phyloP scores from a whole-genome alignment of 371 early-diverging fungal genomes.

The Batrachochytrium dendrobatidis region DNA sequence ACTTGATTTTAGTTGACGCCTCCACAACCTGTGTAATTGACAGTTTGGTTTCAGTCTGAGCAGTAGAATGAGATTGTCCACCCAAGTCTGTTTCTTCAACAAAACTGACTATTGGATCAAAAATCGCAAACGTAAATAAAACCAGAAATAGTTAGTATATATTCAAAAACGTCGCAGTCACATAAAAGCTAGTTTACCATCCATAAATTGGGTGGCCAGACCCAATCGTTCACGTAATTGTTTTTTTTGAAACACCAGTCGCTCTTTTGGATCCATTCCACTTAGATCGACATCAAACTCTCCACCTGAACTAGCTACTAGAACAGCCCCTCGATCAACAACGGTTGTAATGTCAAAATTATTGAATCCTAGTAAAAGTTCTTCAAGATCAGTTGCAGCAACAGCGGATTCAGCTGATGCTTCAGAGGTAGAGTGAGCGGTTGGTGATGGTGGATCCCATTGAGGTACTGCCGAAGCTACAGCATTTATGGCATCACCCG shows the following conservation, averaged over 20 bases:
- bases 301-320: conserved; percentile 55
- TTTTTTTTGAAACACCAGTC: conserved; percentile 72
- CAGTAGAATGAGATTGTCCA: neutral
- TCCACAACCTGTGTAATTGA: neutral
- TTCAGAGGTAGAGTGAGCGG: neutral
- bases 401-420: neutral
- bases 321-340: conserved; percentile 66
- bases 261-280: conserved; percentile 76
- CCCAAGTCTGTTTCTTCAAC: neutral
- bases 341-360: conserved; percentile 79
- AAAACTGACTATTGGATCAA: neutral
- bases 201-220: conserved; percentile 80
- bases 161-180: too few relatives aligned
- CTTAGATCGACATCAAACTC: conserved; percentile 84
- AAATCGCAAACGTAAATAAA: neutral
- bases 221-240: conserved; percentile 81
- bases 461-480: conserved; percentile 79
- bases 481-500: conserved; percentile 82
- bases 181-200: conserved; percentile 46
- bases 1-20: neutral
- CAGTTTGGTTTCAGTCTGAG: neutral
- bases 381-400: conserved; percentile 13
- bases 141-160: conserved; percentile 1
- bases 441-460: conserved; percentile 51
- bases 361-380: conserved; percentile 60